Evolutionary conservation across 2,329 filamentous ascomycete genomes (phyloP).

Genomic region (Colletotrichum sp.): DNA sequence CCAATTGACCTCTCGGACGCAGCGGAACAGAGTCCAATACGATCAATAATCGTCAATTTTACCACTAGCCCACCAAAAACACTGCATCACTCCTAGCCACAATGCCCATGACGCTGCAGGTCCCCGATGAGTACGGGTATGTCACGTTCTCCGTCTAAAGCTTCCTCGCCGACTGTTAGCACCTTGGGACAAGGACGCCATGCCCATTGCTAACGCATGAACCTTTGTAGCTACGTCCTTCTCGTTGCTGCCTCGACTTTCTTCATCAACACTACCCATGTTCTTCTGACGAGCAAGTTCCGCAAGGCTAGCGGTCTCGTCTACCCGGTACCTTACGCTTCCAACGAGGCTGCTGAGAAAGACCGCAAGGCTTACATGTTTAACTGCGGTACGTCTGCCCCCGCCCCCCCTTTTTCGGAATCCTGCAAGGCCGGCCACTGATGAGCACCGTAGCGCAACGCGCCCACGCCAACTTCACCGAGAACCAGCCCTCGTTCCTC

Average conservation of each 20-base stretch:
- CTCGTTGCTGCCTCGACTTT: slow-evolving; percentile 60
- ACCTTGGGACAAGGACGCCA: background rate
- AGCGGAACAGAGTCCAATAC: background rate
- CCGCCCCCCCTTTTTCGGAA: background rate
- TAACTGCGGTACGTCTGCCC: slow-evolving; percentile 60
- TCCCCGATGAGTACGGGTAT: slow-evolving; percentile 59
- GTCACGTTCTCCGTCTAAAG: slow-evolving; percentile 19
- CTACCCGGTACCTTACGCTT: slow-evolving; percentile 65
- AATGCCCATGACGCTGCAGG: slow-evolving; percentile 48
- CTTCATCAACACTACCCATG: slow-evolving; percentile 62
- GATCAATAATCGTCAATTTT: background rate
- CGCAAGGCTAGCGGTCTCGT: slow-evolving; percentile 59
- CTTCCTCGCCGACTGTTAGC: background rate
- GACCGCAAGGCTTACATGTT: slow-evolving; percentile 60
- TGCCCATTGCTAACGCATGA: background rate
- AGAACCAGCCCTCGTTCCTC: slow-evolving; percentile 62
- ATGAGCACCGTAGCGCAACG: slow-evolving; percentile 53
- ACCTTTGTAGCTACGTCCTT: slow-evolving; percentile 63
- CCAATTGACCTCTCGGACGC: background rate
- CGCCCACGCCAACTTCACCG: slow-evolving; percentile 67
- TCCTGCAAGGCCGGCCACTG: background rate
- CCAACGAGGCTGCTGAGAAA: slow-evolving; percentile 57
- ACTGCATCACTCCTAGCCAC: slow-evolving; percentile 23
- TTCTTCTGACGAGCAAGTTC: slow-evolving; percentile 46
- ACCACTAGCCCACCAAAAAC: background rate